Evolutionary conservation across 176 grass and related monocot genomes (phyloP).

Genomic region (Triticum turgidum): DNA sequence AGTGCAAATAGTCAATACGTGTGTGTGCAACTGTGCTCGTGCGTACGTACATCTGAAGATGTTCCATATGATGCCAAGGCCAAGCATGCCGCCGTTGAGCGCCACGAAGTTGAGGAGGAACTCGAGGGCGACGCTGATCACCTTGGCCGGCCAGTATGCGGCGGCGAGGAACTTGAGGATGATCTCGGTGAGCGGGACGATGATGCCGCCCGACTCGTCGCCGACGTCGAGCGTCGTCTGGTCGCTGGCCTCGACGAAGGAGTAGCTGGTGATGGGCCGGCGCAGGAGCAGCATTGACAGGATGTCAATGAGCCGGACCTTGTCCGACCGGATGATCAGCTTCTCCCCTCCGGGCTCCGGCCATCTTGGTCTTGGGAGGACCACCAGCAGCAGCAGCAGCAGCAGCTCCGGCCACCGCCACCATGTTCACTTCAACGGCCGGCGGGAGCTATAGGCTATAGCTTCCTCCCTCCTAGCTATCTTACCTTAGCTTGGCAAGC

Average conservation of each 20-base stretch:
- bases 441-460: too few relatives aligned
- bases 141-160: constrained; percentile 29
- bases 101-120: constrained; percentile 56
- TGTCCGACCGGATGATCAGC: constrained; percentile 54
- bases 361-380: too few relatives aligned
- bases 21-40: background rate
- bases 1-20: too few relatives aligned
- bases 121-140: constrained; percentile 31
- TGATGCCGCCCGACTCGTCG: constrained; percentile 15
- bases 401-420: too few relatives aligned
- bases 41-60: constrained; percentile 19
- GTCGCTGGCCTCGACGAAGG: constrained; percentile 40
- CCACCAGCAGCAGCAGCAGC: too few relatives aligned
- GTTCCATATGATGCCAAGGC: constrained; percentile 35
- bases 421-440: too few relatives aligned
- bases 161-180: constrained; percentile 34
- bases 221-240: background rate
- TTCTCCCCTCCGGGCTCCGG: constrained; percentile 27
- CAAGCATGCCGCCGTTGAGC: constrained; percentile 59
- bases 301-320: constrained; percentile 49
- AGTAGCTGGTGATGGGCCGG: constrained; percentile 34
- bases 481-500: too few relatives aligned
- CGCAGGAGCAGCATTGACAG: constrained; percentile 39
- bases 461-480: too few relatives aligned
- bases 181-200: constrained; percentile 37